Percentiles rank a stretch among this genome's conserved stretches.
Evolutionary conservation across 129 eudicot genomes (phyloP).

Genomic region (Centaurea solstitialis): DNA sequence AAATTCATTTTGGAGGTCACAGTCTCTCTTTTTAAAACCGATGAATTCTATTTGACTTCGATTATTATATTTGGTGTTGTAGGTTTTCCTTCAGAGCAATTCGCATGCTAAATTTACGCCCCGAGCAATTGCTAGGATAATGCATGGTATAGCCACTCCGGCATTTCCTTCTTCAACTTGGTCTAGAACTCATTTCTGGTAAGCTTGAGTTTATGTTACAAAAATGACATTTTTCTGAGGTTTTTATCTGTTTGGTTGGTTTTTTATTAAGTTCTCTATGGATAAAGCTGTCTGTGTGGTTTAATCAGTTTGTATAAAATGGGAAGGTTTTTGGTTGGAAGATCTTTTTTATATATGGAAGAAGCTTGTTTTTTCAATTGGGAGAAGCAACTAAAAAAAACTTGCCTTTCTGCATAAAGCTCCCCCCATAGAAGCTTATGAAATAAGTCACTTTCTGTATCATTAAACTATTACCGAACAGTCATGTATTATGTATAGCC

Average conservation of each 20-base stretch:
- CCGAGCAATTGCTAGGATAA: conserved; percentile 91
- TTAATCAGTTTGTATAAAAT: too few relatives aligned
- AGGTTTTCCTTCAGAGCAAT: conserved; percentile 91
- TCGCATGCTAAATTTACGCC: conserved; percentile 82
- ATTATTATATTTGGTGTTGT: conserved; percentile 24
- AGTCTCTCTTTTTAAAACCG: conserved; percentile 4
- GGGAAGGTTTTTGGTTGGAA: too few relatives aligned
- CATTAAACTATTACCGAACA: too few relatives aligned
- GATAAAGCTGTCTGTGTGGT: too few relatives aligned
- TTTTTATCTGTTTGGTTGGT: not conserved
- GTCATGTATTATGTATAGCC: too few relatives aligned
- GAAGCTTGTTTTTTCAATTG: too few relatives aligned
- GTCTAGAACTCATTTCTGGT: conserved; percentile 99
- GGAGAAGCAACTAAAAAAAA: too few relatives aligned
- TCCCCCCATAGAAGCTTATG: too few relatives aligned
- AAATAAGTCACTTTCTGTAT: too few relatives aligned
- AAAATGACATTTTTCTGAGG: not conserved
- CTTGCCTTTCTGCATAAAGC: too few relatives aligned
- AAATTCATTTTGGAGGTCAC: conserved; percentile 4
- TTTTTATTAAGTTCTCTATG: too few relatives aligned
- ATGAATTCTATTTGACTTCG: not conserved
- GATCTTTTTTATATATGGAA: too few relatives aligned
- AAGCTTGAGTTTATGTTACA: conserved; percentile 12
- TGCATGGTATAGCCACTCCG: conserved; percentile 93
- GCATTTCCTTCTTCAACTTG: conserved; percentile 89